Percentiles rank a stretch among this genome's conserved stretches.
These are phyloP conservation scores for Anaeramoeba flamelloides DNA, from an alignment of 78 protist species.

Conservation along the genomic window DNA sequence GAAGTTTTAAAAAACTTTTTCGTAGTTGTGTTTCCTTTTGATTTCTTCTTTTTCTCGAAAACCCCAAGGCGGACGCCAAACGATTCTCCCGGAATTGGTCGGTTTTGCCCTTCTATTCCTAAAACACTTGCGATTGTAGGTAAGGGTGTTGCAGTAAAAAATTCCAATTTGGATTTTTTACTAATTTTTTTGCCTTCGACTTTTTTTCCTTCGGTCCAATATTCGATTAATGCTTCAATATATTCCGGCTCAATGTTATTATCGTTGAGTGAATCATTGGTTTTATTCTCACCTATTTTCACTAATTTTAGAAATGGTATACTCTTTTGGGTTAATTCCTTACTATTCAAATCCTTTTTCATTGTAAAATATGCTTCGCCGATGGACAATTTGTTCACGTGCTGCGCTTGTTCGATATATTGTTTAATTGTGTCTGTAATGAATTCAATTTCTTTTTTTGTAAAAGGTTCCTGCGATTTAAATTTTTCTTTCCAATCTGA, in stretches of 20 bases:
- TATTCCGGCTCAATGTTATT: not conserved
- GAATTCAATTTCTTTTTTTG: not conserved
- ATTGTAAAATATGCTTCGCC: not conserved
- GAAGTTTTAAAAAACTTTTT: not conserved
- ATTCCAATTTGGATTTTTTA: not conserved
- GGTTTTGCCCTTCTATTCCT: not conserved
- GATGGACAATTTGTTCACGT: not conserved
- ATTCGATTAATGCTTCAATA: not conserved
- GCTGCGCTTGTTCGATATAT: not conserved
- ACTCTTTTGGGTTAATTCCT: not conserved
- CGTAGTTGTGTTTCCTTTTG: not conserved
- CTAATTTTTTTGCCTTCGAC: not conserved
- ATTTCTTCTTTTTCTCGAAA: not conserved
- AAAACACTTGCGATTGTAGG: not conserved
- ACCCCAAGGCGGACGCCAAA: not conserved
- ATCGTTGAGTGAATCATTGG: not conserved
- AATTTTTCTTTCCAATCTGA: not conserved
- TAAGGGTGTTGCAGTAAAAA: not conserved
- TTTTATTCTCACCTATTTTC: not conserved
- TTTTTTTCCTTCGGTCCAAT: not conserved
- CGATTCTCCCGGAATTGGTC: not conserved
- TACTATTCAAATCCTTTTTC: not conserved
- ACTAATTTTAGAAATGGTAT: not conserved
- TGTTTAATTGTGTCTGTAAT: not conserved
- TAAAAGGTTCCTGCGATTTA: not conserved